Conservation (phyloP, 2,329 filamentous ascomycete species). For the Fusarium sp. region DNA sequence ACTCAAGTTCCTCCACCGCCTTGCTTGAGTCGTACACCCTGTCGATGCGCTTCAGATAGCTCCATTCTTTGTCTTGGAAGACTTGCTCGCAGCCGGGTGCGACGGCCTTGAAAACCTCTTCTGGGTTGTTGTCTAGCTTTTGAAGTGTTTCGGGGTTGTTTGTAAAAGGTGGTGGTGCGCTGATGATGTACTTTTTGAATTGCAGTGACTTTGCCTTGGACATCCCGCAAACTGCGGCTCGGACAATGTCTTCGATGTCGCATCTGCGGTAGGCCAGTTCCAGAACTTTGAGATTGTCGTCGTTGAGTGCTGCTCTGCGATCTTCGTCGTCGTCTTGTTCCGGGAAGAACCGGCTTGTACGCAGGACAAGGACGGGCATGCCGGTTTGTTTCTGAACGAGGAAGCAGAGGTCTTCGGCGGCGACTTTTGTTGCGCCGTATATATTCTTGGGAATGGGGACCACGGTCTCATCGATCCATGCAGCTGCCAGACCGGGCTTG, state of each 20-base stretch:
- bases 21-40: constrained; percentile 59
- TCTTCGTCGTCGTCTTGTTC: constrained; percentile 60
- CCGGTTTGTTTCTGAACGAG: constrained; percentile 54
- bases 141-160: constrained; percentile 47
- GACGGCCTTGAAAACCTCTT: constrained; percentile 43
- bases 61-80: constrained; percentile 52
- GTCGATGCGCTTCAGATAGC: constrained; percentile 54
- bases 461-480: constrained; percentile 59
- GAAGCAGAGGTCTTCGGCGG: constrained; percentile 61
- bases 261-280: constrained; percentile 60
- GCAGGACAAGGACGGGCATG: constrained; percentile 58
- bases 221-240: constrained; percentile 56
- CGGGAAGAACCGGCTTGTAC: constrained; percentile 63
- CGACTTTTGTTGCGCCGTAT: constrained; percentile 61
- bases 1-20: constrained; percentile 56
- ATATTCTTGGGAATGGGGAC: constrained; percentile 60
- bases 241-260: constrained; percentile 59
- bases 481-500: constrained; percentile 50
- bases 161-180: constrained; percentile 56
- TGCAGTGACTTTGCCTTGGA: constrained; percentile 45
- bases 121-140: constrained; percentile 50
- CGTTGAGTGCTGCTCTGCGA: constrained; percentile 50
- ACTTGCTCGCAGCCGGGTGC: constrained; percentile 46
- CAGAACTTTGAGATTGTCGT: constrained; percentile 62
- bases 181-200: constrained; percentile 59